phyloP scores from a whole-genome alignment of 805 yeast genomes.

The Barnettozyma salicaria region DNA sequence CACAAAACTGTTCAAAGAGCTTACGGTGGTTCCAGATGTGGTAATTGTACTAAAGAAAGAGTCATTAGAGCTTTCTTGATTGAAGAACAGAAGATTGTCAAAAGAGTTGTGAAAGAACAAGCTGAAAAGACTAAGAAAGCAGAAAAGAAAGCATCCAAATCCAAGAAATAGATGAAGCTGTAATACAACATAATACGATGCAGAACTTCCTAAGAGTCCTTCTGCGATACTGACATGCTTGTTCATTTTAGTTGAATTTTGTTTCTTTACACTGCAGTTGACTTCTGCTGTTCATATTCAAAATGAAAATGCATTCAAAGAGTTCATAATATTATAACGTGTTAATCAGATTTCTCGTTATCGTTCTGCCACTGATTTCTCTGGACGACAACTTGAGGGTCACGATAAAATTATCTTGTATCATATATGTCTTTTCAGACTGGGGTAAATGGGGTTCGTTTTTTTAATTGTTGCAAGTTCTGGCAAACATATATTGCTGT shows the following conservation, averaged over 20 bases:
- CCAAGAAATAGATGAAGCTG: constrained; percentile 10
- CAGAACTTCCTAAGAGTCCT: too few relatives aligned
- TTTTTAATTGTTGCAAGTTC: constrained; percentile 4
- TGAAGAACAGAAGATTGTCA: constrained; percentile 99
- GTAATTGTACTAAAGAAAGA: constrained; percentile 98
- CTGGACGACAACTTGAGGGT: too few relatives aligned
- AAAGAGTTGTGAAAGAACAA: constrained; percentile 97
- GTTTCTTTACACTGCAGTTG: too few relatives aligned
- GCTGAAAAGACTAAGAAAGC: constrained; percentile 78
- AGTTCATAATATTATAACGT: too few relatives aligned
- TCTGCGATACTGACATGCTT: too few relatives aligned
- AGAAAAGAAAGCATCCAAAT: constrained; percentile 40
- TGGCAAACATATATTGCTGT: constrained; percentile 3
- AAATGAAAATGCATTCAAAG: too few relatives aligned
- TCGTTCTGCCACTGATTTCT: too few relatives aligned
- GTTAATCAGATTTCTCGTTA: too few relatives aligned
- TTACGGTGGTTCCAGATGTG: constrained; percentile 99
- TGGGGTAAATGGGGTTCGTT: constrained; percentile 5
- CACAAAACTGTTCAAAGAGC: constrained; percentile 98
- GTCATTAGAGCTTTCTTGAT: constrained; percentile 98
- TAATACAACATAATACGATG: background rate
- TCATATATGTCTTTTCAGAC: too few relatives aligned
- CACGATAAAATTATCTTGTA: too few relatives aligned
- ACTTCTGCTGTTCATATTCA: background rate
- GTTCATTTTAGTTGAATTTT: too few relatives aligned